Evolutionary conservation across 2,329 filamentous ascomycete genomes (phyloP).

Genomic region (Sporothrix schenckii): DNA sequence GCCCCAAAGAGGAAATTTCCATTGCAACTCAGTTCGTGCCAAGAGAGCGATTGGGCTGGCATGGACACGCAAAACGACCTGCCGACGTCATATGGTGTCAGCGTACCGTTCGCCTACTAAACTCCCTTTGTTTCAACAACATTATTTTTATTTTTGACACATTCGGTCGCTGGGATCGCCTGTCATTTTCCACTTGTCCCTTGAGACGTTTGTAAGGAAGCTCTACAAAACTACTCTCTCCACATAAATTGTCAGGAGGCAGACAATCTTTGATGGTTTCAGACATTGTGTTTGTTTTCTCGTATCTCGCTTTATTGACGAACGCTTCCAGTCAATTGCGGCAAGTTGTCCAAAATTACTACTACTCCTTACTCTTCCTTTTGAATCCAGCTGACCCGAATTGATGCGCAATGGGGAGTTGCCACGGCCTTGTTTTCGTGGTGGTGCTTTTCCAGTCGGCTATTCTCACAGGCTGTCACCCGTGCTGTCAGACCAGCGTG

Average conservation of each 20-base stretch:
- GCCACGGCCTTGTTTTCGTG: slow-evolving; percentile 22
- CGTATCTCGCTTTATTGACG: neutral
- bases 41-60: neutral
- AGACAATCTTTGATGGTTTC: neutral
- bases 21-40: neutral
- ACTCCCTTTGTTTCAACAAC: slow-evolving; percentile 14
- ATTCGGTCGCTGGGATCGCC: neutral
- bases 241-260: neutral
- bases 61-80: neutral
- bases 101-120: neutral
- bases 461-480: neutral
- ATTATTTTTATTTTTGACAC: neutral
- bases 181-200: neutral
- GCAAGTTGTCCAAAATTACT: neutral
- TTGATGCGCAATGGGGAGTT: neutral
- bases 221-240: neutral
- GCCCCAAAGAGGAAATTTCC: slow-evolving; percentile 2
- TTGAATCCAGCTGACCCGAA: neutral
- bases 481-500: no score
- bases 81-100: slow-evolving; percentile 24
- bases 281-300: neutral
- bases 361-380: no score
- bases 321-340: neutral
- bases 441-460: neutral
- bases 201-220: neutral